Evolutionary conservation across 1,139 yeast genomes (phyloP), one percentile per base, ranked within the genome.

Genomic region (Saccharomyces pastorianus): DNA sequence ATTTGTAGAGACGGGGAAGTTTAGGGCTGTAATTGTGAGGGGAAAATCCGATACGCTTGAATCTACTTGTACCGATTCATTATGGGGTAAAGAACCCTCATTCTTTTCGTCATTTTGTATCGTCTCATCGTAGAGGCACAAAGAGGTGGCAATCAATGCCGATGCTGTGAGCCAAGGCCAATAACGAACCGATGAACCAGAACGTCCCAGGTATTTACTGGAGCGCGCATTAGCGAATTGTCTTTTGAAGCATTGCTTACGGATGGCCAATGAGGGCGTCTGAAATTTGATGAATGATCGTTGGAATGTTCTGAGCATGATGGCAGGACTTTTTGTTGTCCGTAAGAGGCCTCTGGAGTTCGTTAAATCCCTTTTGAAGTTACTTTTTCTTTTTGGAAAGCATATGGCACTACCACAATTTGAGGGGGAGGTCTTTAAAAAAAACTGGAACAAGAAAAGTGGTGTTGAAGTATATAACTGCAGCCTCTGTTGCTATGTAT

Each of bases 41-140:
- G 87, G 84, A 58, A 83, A 81, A 2, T 85, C 78, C 42, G 76
- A 73, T 28, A 84, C 76, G 0, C 79, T 69, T 2, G 75, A 68
- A 62, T 82, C 84, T 2, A 83, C 84, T 3, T 66, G 59, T 11
- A 80, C 75, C 6, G 63, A 56, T 6, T 56, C 47, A 31, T 57
- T 60, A 9, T 55, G 50, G 17, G 58, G 25, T 4, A 9, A n/a
- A 17, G 8, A 38, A 8, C 6, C 42, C n/a, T 38, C 42, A 4
- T 9, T 38, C 25, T 38, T 38, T 14, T 38, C 58, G 8, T 58
- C 62, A 23, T 51, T 46, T 3, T 13, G 47, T 38, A 38, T 3
- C 13, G 6, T 14, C 9, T 3, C 13, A 8, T 38, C 42, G 23
- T 38, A 17, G 25, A 3, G 9, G 42, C 0, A 38, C 42, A 38